Base-by-base conservation (phyloP, 2,329 filamentous ascomycete genomes). In the Colletotrichum sp. region DNA sequence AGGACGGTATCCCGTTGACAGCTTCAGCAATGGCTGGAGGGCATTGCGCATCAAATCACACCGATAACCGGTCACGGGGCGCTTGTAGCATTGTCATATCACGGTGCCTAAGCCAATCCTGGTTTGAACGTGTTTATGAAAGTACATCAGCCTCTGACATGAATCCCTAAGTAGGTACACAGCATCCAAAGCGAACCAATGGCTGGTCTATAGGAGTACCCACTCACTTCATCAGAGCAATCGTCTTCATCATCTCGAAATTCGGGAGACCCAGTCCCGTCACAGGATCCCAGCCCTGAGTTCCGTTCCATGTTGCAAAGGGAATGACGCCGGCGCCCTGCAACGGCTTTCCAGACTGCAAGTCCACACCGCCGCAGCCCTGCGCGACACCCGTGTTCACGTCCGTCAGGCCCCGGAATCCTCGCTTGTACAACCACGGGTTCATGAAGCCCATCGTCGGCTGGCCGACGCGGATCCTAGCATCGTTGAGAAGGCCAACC, bases 401-500 rank as follows among this genome's bases (percentile, higher is more conserved):
- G 81, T 87, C 85, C 6, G 81, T 85, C 24, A 87, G 84, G 5
- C 77, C 85, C 12, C 69, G 39, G 7, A 77, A 64, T 2, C 82
- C 83, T 28, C 79, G 74, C 10, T 81, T 80, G 78, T 93, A 93
- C 18, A 93, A 83, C 89, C 90, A 92, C 2, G 91, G 91, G 81
- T 93, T 93, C 30, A 93, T 82, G 79, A 92, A 93, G 2, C 92
- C 91, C 79, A 93, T 83, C 0, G 85, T 80, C 8, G 88, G 82
- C 80, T 88, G 88, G 2, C 90, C 90, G n/a, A 85, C 84, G 18
- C 88, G 85, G 64, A 94, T 83, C 36, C 92, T 87, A 26, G 90
- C 89, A 75, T 92, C 91, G 80, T 95, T 95, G 67, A 95, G 82
- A 49, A 94, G 87, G 1, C 90, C 88, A 65, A 95, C 85, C 77